Percentiles rank a stretch among this genome's conserved stretches.
Conservation (phyloP, 495 filamentous ascomycete species). For the Achaetomiella virescens region DNA sequence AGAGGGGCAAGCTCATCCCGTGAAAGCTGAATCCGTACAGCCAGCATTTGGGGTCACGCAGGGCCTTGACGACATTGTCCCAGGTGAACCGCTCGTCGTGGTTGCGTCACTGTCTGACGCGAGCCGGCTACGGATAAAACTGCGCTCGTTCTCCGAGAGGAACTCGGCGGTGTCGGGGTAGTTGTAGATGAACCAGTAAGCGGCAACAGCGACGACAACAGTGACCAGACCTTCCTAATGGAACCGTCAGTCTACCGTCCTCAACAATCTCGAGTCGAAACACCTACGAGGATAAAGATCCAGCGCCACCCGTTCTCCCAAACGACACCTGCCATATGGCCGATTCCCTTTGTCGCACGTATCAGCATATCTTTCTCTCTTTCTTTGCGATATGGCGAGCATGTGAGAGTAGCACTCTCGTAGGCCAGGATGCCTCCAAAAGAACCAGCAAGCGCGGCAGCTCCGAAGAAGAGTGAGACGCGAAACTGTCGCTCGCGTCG, state of each 20-base stretch:
- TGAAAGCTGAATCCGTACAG: conserved; percentile 69
- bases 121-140: conserved; percentile 53
- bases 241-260: not conserved
- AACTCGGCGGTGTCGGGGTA: conserved; percentile 66
- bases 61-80: conserved; percentile 55
- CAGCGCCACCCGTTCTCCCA: conserved; percentile 70
- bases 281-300: conserved; percentile 70
- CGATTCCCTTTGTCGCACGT: conserved; percentile 33
- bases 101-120: conserved; percentile 55
- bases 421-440: conserved; percentile 74
- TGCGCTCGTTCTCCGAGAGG: conserved; percentile 56
- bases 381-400: not conserved
- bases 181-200: conserved; percentile 68
- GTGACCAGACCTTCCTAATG: conserved; percentile 64
- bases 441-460: conserved; percentile 67
- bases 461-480: conserved; percentile 69
- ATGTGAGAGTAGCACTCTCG: conserved; percentile 23
- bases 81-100: conserved; percentile 62
- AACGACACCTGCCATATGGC: conserved; percentile 57
- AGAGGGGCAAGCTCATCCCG: conserved; percentile 68
- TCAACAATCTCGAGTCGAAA: conserved; percentile 7
- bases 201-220: conserved; percentile 50
- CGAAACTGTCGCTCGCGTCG: conserved; percentile 64
- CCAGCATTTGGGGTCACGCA: conserved; percentile 67
- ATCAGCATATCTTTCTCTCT: not conserved